These are phyloP conservation scores for Manihot esculenta DNA, from an alignment of 441 rosid genomes.

Conservation along the genomic window DNA sequence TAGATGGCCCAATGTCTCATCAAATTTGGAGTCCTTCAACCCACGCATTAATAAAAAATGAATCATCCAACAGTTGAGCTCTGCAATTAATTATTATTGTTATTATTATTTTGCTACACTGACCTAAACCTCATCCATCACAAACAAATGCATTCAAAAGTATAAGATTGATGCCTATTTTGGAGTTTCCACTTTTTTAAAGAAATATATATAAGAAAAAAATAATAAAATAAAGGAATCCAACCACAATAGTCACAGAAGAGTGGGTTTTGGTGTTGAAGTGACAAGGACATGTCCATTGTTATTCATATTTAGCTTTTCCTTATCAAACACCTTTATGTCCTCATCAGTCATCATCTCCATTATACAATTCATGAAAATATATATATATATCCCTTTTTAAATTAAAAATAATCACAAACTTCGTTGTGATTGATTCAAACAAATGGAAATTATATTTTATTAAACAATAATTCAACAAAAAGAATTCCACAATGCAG, in stretches of 20 bases:
- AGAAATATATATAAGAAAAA: background rate
- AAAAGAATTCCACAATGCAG: background rate
- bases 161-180: constrained; percentile 9
- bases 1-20: constrained; percentile 4
- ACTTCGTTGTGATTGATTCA: constrained; percentile 24
- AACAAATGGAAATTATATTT: constrained; percentile 21
- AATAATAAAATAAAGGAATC: constrained; percentile 19
- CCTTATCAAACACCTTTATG: constrained; percentile 53
- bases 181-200: background rate
- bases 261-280: constrained; percentile 26
- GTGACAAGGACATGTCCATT: constrained; percentile 33
- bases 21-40: constrained; percentile 1
- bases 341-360: constrained; percentile 56
- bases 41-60: background rate
- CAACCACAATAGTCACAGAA: constrained; percentile 23
- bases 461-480: background rate
- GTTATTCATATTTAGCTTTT: constrained; percentile 31
- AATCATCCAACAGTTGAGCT: constrained; percentile 16
- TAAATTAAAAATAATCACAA: no score
- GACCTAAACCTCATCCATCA: constrained; percentile 22
- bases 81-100: background rate
- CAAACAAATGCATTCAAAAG: constrained; percentile 11
- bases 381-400: no score
- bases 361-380: constrained; percentile 10
- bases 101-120: background rate